Percentiles rank a stretch among this genome's conserved stretches.
Evolutionary conservation across 768 basidiomycete species (phyloP).

Genomic region (Lentinus tigrinus): DNA sequence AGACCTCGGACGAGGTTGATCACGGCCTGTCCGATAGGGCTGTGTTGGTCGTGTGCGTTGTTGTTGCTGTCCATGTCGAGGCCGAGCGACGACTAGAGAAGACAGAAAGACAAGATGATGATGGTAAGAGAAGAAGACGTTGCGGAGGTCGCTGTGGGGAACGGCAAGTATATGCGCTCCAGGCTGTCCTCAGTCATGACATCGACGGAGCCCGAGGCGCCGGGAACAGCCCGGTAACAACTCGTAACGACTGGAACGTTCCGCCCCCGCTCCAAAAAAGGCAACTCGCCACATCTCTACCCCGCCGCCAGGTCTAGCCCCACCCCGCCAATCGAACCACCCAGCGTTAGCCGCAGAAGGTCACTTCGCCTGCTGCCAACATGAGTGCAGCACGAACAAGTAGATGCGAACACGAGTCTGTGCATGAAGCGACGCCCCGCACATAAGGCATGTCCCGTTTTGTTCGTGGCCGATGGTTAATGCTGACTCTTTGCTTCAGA

Average conservation of each 20-base stretch:
- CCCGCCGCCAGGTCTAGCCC: background rate
- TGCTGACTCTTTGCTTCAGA: too few relatives aligned
- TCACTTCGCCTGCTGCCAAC: background rate
- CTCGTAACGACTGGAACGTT: constrained; percentile 12
- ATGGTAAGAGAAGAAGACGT: constrained; percentile 13
- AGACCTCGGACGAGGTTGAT: constrained; percentile 9
- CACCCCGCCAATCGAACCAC: background rate
- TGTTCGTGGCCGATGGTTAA: too few relatives aligned
- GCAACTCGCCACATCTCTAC: background rate
- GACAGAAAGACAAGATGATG: constrained; percentile 1
- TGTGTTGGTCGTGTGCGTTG: constrained; percentile 11
- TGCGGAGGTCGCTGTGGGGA: background rate
- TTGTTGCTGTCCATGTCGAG: constrained; percentile 21
- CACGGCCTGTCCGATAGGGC: constrained; percentile 9
- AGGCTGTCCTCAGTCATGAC: background rate
- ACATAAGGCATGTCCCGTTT: too few relatives aligned
- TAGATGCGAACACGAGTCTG: too few relatives aligned
- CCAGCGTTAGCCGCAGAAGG: background rate
- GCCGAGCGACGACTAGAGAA: background rate
- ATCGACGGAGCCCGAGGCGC: constrained; percentile 6
- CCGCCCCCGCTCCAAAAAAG: background rate
- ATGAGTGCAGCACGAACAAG: background rate
- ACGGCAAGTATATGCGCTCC: background rate
- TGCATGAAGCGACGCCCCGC: too few relatives aligned
- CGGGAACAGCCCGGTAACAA: background rate